Percentiles rank a stretch among this genome's conserved stretches.
These are phyloP conservation scores for Lichtheimia corymbifera DNA, from an alignment of 371 early-diverging fungal genomes.

Conservation along the genomic window DNA sequence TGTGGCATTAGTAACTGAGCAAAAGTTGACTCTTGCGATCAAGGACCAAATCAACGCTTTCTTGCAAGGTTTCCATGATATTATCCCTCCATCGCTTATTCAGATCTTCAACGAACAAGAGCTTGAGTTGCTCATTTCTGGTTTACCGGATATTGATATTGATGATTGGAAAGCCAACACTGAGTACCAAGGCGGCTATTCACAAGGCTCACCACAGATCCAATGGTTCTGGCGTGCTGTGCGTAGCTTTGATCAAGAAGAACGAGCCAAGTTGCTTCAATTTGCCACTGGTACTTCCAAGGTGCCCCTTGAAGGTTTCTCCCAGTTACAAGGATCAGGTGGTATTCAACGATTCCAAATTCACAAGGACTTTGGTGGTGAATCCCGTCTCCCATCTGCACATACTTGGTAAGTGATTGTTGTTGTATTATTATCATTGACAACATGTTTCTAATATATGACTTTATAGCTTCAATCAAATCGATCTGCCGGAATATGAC, in stretches of 20 bases:
- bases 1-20: constrained; percentile 89
- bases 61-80: constrained; percentile 94
- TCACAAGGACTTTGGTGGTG: constrained; percentile 93
- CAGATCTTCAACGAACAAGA: constrained; percentile 99
- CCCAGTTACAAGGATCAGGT: constrained; percentile 89
- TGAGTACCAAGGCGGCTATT: constrained; percentile 92
- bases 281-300: constrained; percentile 99
- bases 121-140: constrained; percentile 97
- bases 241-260: constrained; percentile 95
- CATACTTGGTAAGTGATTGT: constrained; percentile 90
- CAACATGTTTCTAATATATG: not conserved
- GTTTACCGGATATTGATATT: constrained; percentile 97
- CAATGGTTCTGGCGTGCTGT: constrained; percentile 99
- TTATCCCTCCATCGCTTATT: constrained; percentile 89
- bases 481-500: constrained; percentile 96
- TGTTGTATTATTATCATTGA: constrained; percentile 5
- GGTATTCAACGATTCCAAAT: constrained; percentile 99
- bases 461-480: constrained; percentile 90
- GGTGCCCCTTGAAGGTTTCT: constrained; percentile 97
- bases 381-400: constrained; percentile 90
- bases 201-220: constrained; percentile 83
- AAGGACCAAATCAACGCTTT: constrained; percentile 94
- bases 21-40: constrained; percentile 86
- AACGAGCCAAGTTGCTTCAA: constrained; percentile 96
- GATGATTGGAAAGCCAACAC: constrained; percentile 99